These are phyloP conservation scores for Ogataea sp. DNA, from an alignment of 805 yeast species.

Conservation along the genomic window DNA sequence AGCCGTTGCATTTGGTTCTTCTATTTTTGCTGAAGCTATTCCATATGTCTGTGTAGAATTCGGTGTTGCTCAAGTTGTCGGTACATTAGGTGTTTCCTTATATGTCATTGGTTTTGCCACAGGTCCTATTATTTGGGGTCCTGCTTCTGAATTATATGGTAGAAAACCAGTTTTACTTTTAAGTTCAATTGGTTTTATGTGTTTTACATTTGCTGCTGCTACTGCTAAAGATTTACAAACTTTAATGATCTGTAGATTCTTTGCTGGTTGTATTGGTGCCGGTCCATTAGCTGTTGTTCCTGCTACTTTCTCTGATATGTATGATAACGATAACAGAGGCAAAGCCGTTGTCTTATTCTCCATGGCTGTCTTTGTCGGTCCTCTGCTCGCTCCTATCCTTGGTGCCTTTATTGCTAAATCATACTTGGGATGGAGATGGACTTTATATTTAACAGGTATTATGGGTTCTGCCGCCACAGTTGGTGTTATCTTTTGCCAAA, in stretches of 20 bases:
- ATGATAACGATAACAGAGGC: constrained; percentile 40
- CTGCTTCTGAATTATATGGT: not conserved
- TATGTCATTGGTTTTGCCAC: not conserved
- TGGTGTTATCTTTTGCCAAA: constrained; percentile 30
- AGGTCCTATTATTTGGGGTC: not conserved
- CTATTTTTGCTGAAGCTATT: not conserved
- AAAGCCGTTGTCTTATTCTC: constrained; percentile 48
- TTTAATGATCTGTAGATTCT: constrained; percentile 47
- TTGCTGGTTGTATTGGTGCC: constrained; percentile 60
- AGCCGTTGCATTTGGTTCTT: not conserved
- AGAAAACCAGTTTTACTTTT: constrained; percentile 39
- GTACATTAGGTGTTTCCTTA: not conserved
- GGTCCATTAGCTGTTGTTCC: constrained; percentile 66
- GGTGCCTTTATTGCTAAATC: constrained; percentile 32
- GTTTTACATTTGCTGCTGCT: constrained; percentile 53
- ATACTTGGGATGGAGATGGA: constrained; percentile 36
- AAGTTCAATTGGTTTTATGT: constrained; percentile 39
- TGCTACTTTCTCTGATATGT: constrained; percentile 60
- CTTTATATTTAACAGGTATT: constrained; percentile 24
- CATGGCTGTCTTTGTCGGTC: constrained; percentile 47
- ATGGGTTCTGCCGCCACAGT: constrained; percentile 35
- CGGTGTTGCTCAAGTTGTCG: not conserved
- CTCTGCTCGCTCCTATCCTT: constrained; percentile 43
- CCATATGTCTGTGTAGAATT: not conserved
- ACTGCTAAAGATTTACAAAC: constrained; percentile 47